phyloP scores from a whole-genome alignment of 805 yeast species.

The Wickerhamiella brachini region DNA sequence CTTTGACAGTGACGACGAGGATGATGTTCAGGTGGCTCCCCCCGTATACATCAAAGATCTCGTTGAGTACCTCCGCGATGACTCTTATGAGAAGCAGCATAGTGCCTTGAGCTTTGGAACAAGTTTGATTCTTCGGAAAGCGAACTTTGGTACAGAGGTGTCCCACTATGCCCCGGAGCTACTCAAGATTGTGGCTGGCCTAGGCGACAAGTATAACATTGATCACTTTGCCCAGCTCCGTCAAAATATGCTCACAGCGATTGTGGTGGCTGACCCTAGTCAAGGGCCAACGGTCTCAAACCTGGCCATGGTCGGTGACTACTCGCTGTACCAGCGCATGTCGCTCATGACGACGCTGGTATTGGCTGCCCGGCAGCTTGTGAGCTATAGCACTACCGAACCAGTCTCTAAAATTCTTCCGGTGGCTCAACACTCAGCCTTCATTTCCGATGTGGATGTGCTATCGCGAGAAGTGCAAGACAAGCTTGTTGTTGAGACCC shows the following conservation, averaged over 20 bases:
- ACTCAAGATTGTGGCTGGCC: constrained; percentile 35
- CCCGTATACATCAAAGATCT: constrained; percentile 69
- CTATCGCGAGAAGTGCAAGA: constrained; percentile 15
- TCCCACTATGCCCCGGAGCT: constrained; percentile 42
- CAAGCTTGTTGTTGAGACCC: constrained; percentile 13
- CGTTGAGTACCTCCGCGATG: constrained; percentile 36
- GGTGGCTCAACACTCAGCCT: constrained; percentile 31
- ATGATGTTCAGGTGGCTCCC: constrained; percentile 26
- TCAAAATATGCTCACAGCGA: constrained; percentile 50
- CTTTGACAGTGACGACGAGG: constrained; percentile 20
- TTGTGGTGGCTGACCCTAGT: constrained; percentile 41
- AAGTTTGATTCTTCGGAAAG: constrained; percentile 51
- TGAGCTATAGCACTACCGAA: constrained; percentile 43
- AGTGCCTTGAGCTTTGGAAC: constrained; percentile 41
- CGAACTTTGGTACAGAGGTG: constrained; percentile 46
- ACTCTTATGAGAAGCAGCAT: constrained; percentile 36
- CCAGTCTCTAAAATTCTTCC: constrained; percentile 36
- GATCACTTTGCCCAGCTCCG: constrained; percentile 48
- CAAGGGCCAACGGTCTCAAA: constrained; percentile 29
- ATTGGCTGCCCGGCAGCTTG: constrained; percentile 56
- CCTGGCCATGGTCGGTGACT: constrained; percentile 54
- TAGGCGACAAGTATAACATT: constrained; percentile 45
- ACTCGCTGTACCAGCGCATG: constrained; percentile 68
- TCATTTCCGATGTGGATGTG: constrained; percentile 19
- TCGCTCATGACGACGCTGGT: constrained; percentile 54